Conservation (phyloP, 306 rosid species). For the Ziziphus jujuba region DNA sequence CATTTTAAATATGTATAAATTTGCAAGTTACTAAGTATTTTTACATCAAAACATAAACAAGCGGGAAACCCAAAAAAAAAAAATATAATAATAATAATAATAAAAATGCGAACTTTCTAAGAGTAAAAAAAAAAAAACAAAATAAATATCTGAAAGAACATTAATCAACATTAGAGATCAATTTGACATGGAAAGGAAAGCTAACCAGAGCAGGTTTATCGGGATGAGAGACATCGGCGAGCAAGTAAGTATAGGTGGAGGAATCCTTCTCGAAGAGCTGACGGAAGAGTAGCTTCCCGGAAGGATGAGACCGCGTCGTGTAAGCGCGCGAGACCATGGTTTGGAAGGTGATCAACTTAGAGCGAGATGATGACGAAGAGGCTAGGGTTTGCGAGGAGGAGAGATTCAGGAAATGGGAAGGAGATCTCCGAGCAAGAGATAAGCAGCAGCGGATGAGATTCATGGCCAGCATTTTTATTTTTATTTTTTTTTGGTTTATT, state of each 20-base stretch:
- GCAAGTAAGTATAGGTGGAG: constrained; percentile 86
- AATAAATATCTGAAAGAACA: too few relatives aligned
- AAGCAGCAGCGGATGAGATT: constrained; percentile 12
- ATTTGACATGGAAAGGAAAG: neutral
- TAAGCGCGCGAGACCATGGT: constrained; percentile 22
- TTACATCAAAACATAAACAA: too few relatives aligned
- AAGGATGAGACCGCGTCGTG: constrained; percentile 25
- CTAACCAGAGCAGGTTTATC: constrained; percentile 75
- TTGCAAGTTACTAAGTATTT: too few relatives aligned
- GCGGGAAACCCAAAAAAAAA: too few relatives aligned
- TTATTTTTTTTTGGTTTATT: too few relatives aligned
- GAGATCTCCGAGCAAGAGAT: constrained; percentile 4
- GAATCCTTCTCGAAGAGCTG: constrained; percentile 97
- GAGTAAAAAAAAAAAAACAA: too few relatives aligned
- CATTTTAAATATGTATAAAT: too few relatives aligned
- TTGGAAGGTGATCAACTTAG: too few relatives aligned
- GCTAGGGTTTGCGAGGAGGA: neutral
- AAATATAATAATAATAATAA: too few relatives aligned
- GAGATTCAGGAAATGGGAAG: neutral
- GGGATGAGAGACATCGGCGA: constrained; percentile 74
- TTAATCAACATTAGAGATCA: too few relatives aligned
- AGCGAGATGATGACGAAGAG: neutral
- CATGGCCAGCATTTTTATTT: constrained; percentile 12
- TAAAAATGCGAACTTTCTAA: too few relatives aligned
- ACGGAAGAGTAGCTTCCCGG: constrained; percentile 66